Conservation (phyloP, 371 early-diverging fungal species). For the Syncephalastrum monosporum region DNA sequence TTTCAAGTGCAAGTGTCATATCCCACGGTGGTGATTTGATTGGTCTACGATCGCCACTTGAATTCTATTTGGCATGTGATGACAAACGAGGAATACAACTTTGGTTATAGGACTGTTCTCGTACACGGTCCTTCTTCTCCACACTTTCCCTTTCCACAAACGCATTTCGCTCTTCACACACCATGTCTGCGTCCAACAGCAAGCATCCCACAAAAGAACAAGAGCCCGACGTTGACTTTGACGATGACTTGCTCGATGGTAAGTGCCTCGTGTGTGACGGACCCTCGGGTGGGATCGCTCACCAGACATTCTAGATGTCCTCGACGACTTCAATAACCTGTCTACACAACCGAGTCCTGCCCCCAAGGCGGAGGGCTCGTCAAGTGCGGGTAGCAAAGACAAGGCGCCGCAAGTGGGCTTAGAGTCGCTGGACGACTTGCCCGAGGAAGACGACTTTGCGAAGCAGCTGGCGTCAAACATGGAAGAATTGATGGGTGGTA, state of each 20-base stretch:
- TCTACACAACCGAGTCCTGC: conserved; percentile 13
- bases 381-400: conserved; percentile 15
- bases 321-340: conserved; percentile 45
- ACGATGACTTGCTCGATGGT: conserved; percentile 69
- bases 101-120: background rate
- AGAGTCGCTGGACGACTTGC: conserved; percentile 32
- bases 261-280: conserved; percentile 1
- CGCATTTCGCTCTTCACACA: background rate
- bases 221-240: conserved; percentile 44
- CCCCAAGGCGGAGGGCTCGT: conserved; percentile 3
- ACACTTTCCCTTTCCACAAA: background rate
- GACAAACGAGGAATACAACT: conserved; percentile 1
- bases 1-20: no score
- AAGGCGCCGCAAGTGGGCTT: conserved; percentile 20
- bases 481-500: conserved; percentile 70
- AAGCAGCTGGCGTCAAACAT: conserved; percentile 74
- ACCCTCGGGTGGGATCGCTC: background rate
- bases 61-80: no score
- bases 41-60: no score
- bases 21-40: no score
- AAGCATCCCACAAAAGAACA: conserved; percentile 10
- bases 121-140: conserved; percentile 4
- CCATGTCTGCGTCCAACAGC: conserved; percentile 12
- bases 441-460: conserved; percentile 75
- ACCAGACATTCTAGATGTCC: conserved; percentile 38